Base-by-base conservation (phyloP, 164 flowering plant genomes). In the grape (Vitis vinifera) region DNA sequence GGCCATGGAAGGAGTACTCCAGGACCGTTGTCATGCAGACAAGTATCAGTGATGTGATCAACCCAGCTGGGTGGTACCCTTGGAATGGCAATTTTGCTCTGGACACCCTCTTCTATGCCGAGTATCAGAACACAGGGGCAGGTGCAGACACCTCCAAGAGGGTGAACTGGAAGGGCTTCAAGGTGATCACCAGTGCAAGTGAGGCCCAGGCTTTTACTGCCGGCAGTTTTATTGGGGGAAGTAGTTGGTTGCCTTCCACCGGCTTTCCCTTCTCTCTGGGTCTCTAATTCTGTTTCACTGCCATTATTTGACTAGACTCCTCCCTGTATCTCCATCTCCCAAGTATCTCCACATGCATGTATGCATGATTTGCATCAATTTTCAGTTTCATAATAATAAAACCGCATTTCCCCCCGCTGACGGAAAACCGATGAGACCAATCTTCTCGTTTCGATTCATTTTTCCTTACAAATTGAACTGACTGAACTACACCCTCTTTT, bases 1-100 rank as follows among this genome's bases (percentile, higher is more conserved):
- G 98, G 62, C 99, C 99, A 0, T 93, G 99, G 99, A 90, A 91
- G 76, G 68, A 19, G 9, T 92, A 79, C 65, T 94, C 98, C 0
- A 70, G 90, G 11, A 87, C 97, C 0, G 75, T 92, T 0, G 23
- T 92, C 63, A 83, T 92, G 98, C 87, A 92, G 63, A 79, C 88
- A 0, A 84, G 79, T 59, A 71, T 94, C 51, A 81, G 88, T 47
- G 60, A 76, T 9, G 81, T 50, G 8, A 68, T 94, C 12, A 78
- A 80, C 65, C 91, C 94, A 0, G 84, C 83, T 51, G 99, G 99
- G 17, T 94, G 99, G 99, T 77, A 89, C 0, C 91, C 83, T 69
- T 90, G 93, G 97, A 78, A 84, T 10, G 91, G 84, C 1, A 68
- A 77, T 27, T 82, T 86, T 59, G 87, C 85, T 2, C 67, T 92